These are phyloP conservation scores for Aspergillus hortae DNA, from an alignment of 2,329 filamentous ascomycete species.

Conservation along the genomic window DNA sequence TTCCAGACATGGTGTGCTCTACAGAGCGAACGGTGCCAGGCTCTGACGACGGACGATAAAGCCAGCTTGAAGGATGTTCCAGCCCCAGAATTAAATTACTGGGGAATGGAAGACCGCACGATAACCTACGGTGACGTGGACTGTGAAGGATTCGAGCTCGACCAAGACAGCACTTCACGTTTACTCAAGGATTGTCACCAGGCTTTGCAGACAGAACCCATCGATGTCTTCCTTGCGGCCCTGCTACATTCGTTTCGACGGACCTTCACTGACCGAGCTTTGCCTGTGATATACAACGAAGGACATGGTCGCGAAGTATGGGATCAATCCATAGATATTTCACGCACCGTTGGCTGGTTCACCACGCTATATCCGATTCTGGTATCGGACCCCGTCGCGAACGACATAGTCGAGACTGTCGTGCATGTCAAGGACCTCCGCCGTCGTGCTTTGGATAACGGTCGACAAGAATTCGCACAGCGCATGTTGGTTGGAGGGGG, in stretches of 20 bases:
- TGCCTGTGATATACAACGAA: conserved; percentile 47
- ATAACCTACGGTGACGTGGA: conserved; percentile 36
- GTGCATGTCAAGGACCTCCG: conserved; percentile 38
- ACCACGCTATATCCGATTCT: conserved; percentile 47
- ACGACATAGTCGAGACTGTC: conserved; percentile 30
- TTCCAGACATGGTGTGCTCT: conserved; percentile 37
- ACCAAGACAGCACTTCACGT: conserved; percentile 21
- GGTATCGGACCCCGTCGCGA: conserved; percentile 23
- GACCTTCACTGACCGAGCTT: conserved; percentile 38
- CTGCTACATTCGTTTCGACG: conserved; percentile 43
- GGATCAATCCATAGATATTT: conserved; percentile 45
- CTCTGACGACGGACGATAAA: conserved; percentile 11
- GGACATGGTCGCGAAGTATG: conserved; percentile 48
- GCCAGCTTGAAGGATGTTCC: conserved; percentile 16
- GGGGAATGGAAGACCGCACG: conserved; percentile 28
- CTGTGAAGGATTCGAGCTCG: conserved; percentile 33
- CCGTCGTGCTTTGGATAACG: conserved; percentile 35
- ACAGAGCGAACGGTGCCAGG: conserved; percentile 24
- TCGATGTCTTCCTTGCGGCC: conserved; percentile 36
- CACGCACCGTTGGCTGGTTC: conserved; percentile 51
- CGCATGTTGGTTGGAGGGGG: conserved; percentile 30
- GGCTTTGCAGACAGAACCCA: conserved; percentile 31
- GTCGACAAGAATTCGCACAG: conserved; percentile 35
- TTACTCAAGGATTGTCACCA: conserved; percentile 32
- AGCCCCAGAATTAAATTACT: conserved; percentile 31